Conservation (phyloP, 441 rosid species). For the Macaranga tanarius region DNA sequence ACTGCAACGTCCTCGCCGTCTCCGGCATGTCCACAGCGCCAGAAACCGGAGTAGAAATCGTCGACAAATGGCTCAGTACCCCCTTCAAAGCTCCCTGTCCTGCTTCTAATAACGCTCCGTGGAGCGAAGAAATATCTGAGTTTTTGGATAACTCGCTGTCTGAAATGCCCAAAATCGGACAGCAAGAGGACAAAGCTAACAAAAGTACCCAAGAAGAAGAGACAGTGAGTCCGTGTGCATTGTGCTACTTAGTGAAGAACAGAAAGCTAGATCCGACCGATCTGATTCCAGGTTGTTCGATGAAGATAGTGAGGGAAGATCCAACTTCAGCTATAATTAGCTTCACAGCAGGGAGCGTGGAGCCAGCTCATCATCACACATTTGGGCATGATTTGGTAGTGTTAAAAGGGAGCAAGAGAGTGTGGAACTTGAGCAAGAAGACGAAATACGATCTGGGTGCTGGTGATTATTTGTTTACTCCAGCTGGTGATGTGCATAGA, state of each 20-base stretch:
- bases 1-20: conserved; percentile 80
- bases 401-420: conserved; percentile 65
- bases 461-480: conserved; percentile 77
- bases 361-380: conserved; percentile 84
- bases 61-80: conserved; percentile 66
- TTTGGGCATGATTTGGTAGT: conserved; percentile 83
- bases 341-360: conserved; percentile 70
- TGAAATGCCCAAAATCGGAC: conserved; percentile 55
- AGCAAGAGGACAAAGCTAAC: neutral
- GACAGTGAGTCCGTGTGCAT: conserved; percentile 33
- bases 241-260: conserved; percentile 62
- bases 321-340: conserved; percentile 72
- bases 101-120: conserved; percentile 49
- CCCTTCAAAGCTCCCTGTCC: conserved; percentile 83
- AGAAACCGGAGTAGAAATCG: conserved; percentile 56
- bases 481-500: conserved; percentile 74
- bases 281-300: conserved; percentile 68
- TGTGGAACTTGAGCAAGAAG: conserved; percentile 76
- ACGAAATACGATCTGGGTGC: conserved; percentile 52
- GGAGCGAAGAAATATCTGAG: conserved; percentile 51
- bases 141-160: conserved; percentile 53
- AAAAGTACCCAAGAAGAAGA: conserved; percentile 14
- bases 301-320: conserved; percentile 78
- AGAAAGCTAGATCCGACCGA: conserved; percentile 58
- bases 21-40: conserved; percentile 59